Conservation (phyloP, 2,329 filamentous ascomycete genomes). For the Bipolaris gigantea region DNA sequence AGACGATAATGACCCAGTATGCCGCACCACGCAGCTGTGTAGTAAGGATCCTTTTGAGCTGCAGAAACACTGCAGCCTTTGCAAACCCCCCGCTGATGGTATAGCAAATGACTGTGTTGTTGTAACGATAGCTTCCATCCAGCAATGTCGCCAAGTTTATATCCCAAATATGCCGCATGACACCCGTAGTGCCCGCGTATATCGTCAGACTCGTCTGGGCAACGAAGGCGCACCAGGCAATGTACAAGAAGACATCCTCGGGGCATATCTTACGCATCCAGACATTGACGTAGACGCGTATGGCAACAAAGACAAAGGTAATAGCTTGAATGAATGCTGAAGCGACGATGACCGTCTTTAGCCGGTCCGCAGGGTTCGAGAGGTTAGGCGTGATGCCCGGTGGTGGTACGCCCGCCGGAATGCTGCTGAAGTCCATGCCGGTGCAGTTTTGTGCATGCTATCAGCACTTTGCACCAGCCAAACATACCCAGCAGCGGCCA, state of each 20-base stretch:
- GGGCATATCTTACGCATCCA: neutral
- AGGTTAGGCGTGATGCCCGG: neutral
- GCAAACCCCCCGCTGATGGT: slow-evolving; percentile 3
- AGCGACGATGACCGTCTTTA: neutral
- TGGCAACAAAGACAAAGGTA: neutral
- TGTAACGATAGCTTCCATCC: neutral
- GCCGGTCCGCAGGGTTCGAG: neutral
- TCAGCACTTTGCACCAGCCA: neutral
- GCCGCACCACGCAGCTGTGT: slow-evolving; percentile 3
- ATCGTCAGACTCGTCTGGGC: slow-evolving; percentile 5
- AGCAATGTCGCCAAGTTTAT: neutral
- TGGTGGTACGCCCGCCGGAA: neutral
- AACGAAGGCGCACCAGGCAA: slow-evolving; percentile 10
- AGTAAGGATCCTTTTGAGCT: slow-evolving; percentile 17
- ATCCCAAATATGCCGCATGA: slow-evolving; percentile 10
- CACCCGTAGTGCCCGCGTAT: neutral
- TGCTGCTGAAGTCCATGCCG: neutral
- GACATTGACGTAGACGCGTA: neutral
- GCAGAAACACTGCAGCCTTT: slow-evolving; percentile 9
- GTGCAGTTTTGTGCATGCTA: neutral
- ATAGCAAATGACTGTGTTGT: neutral
- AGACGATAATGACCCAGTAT: slow-evolving; percentile 13
- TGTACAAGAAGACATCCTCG: slow-evolving; percentile 14
- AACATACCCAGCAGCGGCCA: too few species aligned
- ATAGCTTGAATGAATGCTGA: neutral